Evolutionary conservation across 768 basidiomycete species (phyloP).

Genomic region (Neoboletus brunneissimus): DNA sequence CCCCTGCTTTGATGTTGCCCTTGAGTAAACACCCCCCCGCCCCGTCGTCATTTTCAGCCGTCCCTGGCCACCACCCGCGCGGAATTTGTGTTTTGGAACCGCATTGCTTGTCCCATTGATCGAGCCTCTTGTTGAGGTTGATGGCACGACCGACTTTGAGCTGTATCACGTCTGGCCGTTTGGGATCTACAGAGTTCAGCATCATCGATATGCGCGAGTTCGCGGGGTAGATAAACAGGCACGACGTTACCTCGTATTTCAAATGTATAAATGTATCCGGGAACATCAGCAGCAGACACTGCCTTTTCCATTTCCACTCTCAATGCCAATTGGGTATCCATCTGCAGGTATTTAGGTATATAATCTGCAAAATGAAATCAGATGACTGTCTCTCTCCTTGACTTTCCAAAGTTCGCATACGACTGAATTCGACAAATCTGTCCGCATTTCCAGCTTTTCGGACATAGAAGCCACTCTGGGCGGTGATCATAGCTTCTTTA

Average conservation of each 20-base stretch:
- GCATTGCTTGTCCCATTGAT: constrained; percentile 82
- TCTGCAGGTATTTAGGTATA: constrained; percentile 63
- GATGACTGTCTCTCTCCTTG: neutral
- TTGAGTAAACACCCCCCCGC: constrained; percentile 52
- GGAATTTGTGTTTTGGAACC: constrained; percentile 71
- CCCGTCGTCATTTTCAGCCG: constrained; percentile 39
- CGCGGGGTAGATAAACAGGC: neutral
- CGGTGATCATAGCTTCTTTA: constrained; percentile 45
- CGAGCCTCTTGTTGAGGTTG: constrained; percentile 68
- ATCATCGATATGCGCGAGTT: neutral
- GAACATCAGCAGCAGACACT: constrained; percentile 53
- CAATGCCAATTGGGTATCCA: constrained; percentile 57
- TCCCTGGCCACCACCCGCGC: constrained; percentile 71
- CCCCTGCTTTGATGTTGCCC: constrained; percentile 60
- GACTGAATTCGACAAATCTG: constrained; percentile 56
- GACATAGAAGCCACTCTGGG: constrained; percentile 56
- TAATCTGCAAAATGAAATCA: constrained; percentile 46
- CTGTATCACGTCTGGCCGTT: constrained; percentile 43
- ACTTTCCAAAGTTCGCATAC: constrained; percentile 34
- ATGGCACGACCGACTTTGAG: constrained; percentile 79
- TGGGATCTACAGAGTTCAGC: constrained; percentile 28
- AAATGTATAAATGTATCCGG: constrained; percentile 81
- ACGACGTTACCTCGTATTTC: constrained; percentile 63
- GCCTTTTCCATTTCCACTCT: constrained; percentile 53
- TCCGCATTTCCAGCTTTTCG: constrained; percentile 36